A percentile compares a stretch with the other conserved stretches of the same genome.
Evolutionary conservation across 331 rosid species (phyloP).

Genomic region (Rhamnella rubrinervis): DNA sequence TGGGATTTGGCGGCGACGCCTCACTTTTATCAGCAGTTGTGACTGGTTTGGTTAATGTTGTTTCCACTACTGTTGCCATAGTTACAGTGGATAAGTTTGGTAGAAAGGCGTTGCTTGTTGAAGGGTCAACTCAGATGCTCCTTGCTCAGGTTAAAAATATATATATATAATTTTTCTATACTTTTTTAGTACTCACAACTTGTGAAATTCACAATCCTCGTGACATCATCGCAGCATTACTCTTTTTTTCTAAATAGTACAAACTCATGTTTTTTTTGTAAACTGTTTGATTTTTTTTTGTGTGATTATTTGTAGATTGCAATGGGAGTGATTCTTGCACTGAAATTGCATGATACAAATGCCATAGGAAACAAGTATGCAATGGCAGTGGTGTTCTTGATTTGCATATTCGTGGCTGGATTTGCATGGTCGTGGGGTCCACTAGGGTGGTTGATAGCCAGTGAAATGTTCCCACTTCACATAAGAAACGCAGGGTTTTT

Average conservation of each 20-base stretch:
- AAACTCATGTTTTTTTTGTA: too few species aligned
- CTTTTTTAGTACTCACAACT: background rate
- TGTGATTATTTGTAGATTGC: background rate
- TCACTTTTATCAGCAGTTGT: conserved; percentile 31
- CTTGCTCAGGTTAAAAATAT: conserved; percentile 12
- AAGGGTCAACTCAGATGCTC: conserved; percentile 31
- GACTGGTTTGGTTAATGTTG: conserved; percentile 26
- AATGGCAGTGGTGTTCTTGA: conserved; percentile 1
- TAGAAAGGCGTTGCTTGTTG: conserved; percentile 23
- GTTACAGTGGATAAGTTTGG: conserved; percentile 27
- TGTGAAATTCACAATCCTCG: background rate
- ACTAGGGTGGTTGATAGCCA: conserved; percentile 33
- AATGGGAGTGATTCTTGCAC: background rate
- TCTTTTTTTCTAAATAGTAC: too few species aligned
- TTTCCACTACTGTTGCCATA: conserved; percentile 28
- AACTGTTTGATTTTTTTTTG: background rate
- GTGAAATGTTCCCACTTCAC: conserved; percentile 23
- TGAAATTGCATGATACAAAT: conserved; percentile 3
- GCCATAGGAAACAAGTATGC: background rate
- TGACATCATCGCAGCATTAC: too few species aligned
- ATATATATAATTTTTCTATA: background rate
- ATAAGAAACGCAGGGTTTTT: conserved; percentile 23
- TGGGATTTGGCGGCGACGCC: conserved; percentile 28
- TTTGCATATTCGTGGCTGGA: conserved; percentile 18
- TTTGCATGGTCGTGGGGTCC: conserved; percentile 40